Evolutionary conservation across 345 rosid species (phyloP), one percentile per base, ranked within the genome.

Genomic region (Ceriops tagal): DNA sequence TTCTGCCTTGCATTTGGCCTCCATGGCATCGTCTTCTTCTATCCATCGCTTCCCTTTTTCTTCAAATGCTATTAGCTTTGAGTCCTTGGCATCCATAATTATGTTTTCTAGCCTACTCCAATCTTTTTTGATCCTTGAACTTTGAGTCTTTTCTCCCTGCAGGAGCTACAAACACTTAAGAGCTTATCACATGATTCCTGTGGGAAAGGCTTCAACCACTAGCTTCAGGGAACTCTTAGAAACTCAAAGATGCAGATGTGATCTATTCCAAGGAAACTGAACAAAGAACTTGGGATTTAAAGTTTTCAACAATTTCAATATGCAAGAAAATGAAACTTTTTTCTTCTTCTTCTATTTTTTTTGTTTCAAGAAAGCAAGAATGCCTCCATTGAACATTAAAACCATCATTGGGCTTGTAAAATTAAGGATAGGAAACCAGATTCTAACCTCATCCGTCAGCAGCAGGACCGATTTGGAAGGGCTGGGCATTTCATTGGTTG

Each of bases 1-100:
- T 32, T 64, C 74, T 69, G 79, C 98, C 92, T 90, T 85, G 85
- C 84, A 86, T 76, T 82, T 82, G 72, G 92, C 93, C 74, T 90
- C 91, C 70, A 78, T 74, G 37, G 86, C 85, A 81, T 79, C 71
- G 52, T 86, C 87, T 80, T 90, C 90, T 67, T 83, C 90, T 73
- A 83, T 86, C 91, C 83, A 74, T 75, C 78, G 78, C 72, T 77
- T 84, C 60, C 62, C 64, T 62, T 71, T 66, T 66, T 86, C 87
- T 55, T 84, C 84, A 72, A 77, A 81, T 21, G 76, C 77, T 24
- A 79, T 71, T 71, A 62, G 65, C 70, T 82, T 81, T 53, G 78
- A 81, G 71, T 79, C 81, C 71, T 75, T 63, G 27, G 81, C 73
- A 70, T 73, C 88, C 61, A 69, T 39, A 68, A 71, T 62, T 26